Evolutionary conservation across 441 rosid genomes (phyloP).

Genomic region (Euphorbia neoarborescens): DNA sequence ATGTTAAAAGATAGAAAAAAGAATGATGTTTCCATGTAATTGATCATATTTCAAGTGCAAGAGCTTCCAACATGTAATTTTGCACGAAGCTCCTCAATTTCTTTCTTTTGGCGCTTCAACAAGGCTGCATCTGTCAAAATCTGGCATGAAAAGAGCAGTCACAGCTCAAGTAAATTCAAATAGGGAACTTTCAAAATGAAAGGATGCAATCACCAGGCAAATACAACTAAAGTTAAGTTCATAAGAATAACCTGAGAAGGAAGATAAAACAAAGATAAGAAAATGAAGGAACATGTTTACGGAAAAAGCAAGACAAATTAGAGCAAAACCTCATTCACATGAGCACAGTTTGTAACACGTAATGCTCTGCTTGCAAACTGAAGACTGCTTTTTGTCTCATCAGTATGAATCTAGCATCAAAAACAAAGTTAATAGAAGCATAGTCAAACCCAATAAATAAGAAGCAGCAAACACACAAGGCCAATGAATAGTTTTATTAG

Average conservation of each 20-base stretch:
- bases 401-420: slow-evolving; percentile 69
- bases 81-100: slow-evolving; percentile 92
- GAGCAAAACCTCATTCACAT: slow-evolving; percentile 77
- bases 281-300: neutral
- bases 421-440: slow-evolving; percentile 14
- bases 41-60: neutral
- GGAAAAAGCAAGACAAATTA: slow-evolving; percentile 17
- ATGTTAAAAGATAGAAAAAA: neutral
- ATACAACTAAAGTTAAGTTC: neutral
- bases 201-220: neutral
- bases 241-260: slow-evolving; percentile 7
- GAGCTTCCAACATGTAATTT: slow-evolving; percentile 55
- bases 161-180: slow-evolving; percentile 10
- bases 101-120: slow-evolving; percentile 94
- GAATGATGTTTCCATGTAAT: slow-evolving; percentile 1
- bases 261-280: slow-evolving; percentile 6
- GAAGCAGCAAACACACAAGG: neutral
- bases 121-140: slow-evolving; percentile 92
- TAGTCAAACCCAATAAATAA: neutral
- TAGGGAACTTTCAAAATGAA: neutral
- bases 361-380: slow-evolving; percentile 94
- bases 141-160: slow-evolving; percentile 32
- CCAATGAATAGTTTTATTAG: neutral
- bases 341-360: slow-evolving; percentile 86
- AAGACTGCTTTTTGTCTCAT: slow-evolving; percentile 95